These are phyloP conservation scores for Paecilomyces sp. DNA, from an alignment of 2,329 filamentous ascomycete species.

Conservation along the genomic window DNA sequence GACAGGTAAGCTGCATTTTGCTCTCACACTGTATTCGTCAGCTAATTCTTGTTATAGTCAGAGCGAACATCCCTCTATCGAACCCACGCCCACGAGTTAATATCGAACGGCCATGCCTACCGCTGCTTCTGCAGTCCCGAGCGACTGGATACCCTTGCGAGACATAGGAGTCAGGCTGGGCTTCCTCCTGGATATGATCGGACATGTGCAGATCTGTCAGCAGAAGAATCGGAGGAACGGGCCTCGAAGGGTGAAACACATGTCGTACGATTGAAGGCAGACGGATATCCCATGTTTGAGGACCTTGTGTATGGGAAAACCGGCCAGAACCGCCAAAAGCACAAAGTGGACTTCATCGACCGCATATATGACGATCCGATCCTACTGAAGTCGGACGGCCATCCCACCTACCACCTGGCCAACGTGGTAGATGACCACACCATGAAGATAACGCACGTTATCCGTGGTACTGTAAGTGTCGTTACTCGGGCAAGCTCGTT, in stretches of 20 bases:
- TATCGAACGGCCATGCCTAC: constrained; percentile 71
- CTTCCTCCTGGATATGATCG: constrained; percentile 60
- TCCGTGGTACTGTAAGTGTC: constrained; percentile 67
- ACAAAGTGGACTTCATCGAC: constrained; percentile 38
- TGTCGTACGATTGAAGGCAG: constrained; percentile 68
- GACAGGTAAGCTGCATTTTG: constrained; percentile 53
- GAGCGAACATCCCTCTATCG: constrained; percentile 69
- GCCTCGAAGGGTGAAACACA: constrained; percentile 63
- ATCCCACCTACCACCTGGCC: constrained; percentile 92
- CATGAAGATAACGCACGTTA: constrained; percentile 94
- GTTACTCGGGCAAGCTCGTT: background rate
- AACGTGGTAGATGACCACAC: constrained; percentile 94
- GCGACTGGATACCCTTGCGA: constrained; percentile 60
- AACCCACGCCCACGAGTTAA: constrained; percentile 60
- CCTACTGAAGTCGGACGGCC: constrained; percentile 82
- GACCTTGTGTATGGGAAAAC: constrained; percentile 72
- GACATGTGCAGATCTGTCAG: constrained; percentile 62
- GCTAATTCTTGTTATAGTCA: constrained; percentile 49
- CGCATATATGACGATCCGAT: constrained; percentile 72
- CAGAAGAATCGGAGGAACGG: constrained; percentile 62
- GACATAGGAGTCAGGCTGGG: constrained; percentile 53
- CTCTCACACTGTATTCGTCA: background rate
- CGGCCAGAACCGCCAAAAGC: constrained; percentile 44
- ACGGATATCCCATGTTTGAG: constrained; percentile 58
- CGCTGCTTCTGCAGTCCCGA: constrained; percentile 83